These are phyloP conservation scores for Camellia lanceoleosa DNA, from an alignment of 148 eudicot genomes.

Conservation along the genomic window DNA sequence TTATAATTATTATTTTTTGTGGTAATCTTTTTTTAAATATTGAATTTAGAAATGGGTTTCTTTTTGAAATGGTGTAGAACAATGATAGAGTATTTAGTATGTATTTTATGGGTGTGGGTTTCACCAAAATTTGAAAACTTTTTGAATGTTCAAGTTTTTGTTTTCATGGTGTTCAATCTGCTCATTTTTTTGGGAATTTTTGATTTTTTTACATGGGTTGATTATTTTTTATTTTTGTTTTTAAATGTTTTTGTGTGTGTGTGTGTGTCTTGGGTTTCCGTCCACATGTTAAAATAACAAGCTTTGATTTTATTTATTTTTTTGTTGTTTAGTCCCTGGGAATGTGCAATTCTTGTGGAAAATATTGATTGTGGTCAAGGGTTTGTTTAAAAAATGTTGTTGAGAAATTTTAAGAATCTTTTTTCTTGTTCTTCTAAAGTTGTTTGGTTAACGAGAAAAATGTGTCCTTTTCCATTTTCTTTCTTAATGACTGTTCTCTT, in stretches of 20 bases:
- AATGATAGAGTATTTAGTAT: background rate
- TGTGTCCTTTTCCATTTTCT: background rate
- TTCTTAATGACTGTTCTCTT: background rate
- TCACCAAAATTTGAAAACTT: background rate
- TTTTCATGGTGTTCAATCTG: background rate
- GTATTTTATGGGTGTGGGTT: background rate
- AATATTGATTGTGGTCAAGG: background rate
- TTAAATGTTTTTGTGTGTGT: no score
- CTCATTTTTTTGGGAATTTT: background rate
- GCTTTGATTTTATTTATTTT: background rate
- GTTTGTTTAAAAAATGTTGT: background rate
- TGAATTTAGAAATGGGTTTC: background rate
- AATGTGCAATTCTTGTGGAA: background rate
- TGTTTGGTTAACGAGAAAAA: conserved; percentile 1
- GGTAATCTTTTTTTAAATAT: background rate
- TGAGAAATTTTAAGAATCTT: background rate
- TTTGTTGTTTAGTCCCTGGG: background rate
- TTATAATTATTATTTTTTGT: background rate
- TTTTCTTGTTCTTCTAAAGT: background rate
- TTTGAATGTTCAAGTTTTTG: background rate
- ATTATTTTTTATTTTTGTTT: background rate
- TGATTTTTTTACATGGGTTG: conserved; percentile 5
- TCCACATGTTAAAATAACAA: background rate
- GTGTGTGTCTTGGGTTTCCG: background rate
- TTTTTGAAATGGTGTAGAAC: background rate